phyloP scores from a whole-genome alignment of 164 flowering plant species.

The Dillenia suffruticosa region DNA sequence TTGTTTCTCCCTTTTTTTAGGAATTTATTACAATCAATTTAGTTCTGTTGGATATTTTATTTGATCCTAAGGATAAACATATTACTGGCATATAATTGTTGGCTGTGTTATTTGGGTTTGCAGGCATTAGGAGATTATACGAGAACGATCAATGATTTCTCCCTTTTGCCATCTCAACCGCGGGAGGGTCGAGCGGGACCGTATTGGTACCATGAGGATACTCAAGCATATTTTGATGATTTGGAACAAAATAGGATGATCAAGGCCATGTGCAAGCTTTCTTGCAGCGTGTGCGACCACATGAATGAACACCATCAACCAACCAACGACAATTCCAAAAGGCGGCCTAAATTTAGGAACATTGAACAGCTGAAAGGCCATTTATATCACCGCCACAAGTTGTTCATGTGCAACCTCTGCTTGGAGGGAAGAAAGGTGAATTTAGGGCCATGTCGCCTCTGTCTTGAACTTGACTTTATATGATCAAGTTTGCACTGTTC shows the following conservation, averaged over 20 bases:
- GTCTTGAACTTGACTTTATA: no score
- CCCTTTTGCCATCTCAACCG: constrained; percentile 54
- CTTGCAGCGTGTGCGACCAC: constrained; percentile 80
- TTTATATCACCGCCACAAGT: constrained; percentile 61
- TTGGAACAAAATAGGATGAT: constrained; percentile 85
- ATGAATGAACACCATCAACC: constrained; percentile 47
- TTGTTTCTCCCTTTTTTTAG: no score
- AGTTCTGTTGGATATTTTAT: no score
- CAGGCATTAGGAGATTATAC: constrained; percentile 95
- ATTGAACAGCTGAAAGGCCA: constrained; percentile 85
- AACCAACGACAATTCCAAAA: constrained; percentile 46
- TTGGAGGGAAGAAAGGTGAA: constrained; percentile 92
- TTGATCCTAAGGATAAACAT: no score
- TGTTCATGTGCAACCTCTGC: constrained; percentile 82
- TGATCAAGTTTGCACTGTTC: no score
- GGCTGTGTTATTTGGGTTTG: background rate
- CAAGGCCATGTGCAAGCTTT: constrained; percentile 93
- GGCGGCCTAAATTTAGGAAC: constrained; percentile 48
- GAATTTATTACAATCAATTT: no score
- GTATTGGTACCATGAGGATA: constrained; percentile 91
- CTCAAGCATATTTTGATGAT: constrained; percentile 82
- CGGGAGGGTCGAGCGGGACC: constrained; percentile 68
- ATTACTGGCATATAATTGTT: no score
- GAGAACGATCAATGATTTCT: constrained; percentile 59
- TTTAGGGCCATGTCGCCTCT: no score